These are phyloP conservation scores for Gymnopus androsaceus DNA, from an alignment of 1,284 basidiomycete species.

Conservation along the genomic window DNA sequence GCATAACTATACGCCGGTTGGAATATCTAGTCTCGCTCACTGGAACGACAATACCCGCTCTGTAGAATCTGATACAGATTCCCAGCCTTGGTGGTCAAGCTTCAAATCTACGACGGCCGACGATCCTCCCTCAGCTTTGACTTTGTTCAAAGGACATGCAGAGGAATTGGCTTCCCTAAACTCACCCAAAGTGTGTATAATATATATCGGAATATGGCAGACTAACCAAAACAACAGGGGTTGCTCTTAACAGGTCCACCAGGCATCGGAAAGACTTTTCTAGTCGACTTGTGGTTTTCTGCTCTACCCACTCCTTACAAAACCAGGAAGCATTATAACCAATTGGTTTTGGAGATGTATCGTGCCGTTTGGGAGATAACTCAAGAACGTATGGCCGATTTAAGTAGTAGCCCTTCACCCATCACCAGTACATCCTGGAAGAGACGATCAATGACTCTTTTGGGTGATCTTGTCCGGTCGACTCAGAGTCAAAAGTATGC, in stretches of 20 bases:
- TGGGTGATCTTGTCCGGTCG: background rate
- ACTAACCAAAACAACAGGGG: slow-evolving; percentile 52
- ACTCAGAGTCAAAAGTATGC: background rate
- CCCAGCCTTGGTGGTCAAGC: slow-evolving; percentile 17
- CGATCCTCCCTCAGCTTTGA: slow-evolving; percentile 34
- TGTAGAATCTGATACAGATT: slow-evolving; percentile 1
- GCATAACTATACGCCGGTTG: slow-evolving; percentile 38
- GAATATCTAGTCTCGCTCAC: slow-evolving; percentile 15
- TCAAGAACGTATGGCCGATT: slow-evolving; percentile 40
- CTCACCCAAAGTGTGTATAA: slow-evolving; percentile 16
- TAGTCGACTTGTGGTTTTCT: slow-evolving; percentile 69
- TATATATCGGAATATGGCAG: slow-evolving; percentile 34
- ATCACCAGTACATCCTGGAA: too few relatives aligned
- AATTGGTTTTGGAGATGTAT: slow-evolving; percentile 71
- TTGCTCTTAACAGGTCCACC: slow-evolving; percentile 78
- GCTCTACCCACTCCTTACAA: slow-evolving; percentile 62
- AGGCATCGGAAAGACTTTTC: slow-evolving; percentile 74
- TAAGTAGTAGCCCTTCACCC: background rate
- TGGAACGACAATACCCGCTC: slow-evolving; percentile 27
- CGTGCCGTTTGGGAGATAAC: slow-evolving; percentile 63
- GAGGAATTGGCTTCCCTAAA: slow-evolving; percentile 50
- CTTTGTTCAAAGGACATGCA: slow-evolving; percentile 54
- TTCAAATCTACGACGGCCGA: slow-evolving; percentile 16
- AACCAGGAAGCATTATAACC: slow-evolving; percentile 66
- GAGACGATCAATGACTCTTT: slow-evolving; percentile 8